phyloP scores from a whole-genome alignment of 78 protist species.

The Dictyostelium brefeldianum region DNA sequence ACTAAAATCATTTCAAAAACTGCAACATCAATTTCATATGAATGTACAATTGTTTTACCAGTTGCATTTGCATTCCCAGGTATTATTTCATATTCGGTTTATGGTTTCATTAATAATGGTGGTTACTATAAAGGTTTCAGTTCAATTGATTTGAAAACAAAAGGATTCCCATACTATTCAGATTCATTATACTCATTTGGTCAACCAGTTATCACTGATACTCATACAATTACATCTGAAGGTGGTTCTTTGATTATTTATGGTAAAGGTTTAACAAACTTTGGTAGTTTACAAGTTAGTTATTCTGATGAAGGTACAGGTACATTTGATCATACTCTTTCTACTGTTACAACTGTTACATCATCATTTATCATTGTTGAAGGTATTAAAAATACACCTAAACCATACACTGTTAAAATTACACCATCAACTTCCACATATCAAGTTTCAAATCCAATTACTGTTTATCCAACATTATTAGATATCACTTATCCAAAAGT shows the following conservation, averaged over 20 bases:
- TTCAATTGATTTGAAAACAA: not conserved
- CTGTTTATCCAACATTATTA: not conserved
- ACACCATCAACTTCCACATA: not conserved
- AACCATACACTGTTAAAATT: not conserved
- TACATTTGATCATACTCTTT: not conserved
- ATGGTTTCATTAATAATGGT: conserved; percentile 7
- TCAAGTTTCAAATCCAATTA: not conserved
- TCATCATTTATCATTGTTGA: not conserved
- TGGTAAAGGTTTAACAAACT: not conserved
- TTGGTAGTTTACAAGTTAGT: not conserved
- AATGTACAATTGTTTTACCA: not conserved
- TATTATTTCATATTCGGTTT: not conserved
- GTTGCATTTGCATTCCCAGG: not conserved
- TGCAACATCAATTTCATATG: not conserved
- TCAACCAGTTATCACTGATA: not conserved
- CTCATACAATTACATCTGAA: not conserved
- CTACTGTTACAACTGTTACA: not conserved
- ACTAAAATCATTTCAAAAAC: not conserved
- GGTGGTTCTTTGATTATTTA: not conserved
- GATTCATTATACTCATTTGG: not conserved
- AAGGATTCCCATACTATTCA: not conserved
- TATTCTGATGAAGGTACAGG: not conserved
- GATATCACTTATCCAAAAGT: not conserved
- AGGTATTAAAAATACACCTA: not conserved
- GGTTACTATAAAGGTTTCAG: not conserved